A percentile compares a stretch with the other conserved stretches of the same genome.
These are phyloP conservation scores for Pythium rishiriense DNA, from an alignment of 352 stramenopile species.

Conservation along the genomic window DNA sequence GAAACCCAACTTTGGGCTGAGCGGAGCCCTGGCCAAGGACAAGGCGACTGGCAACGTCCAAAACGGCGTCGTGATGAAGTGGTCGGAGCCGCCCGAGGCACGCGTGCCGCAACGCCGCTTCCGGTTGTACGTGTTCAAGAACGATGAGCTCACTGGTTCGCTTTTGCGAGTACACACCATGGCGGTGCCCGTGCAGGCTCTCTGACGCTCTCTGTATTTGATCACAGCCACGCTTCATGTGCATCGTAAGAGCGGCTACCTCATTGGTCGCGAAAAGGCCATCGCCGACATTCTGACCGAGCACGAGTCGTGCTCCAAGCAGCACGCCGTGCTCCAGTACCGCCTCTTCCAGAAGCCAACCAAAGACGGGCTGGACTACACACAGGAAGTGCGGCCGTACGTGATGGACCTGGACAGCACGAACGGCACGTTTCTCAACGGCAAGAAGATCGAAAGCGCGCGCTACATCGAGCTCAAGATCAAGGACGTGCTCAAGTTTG, in stretches of 20 bases:
- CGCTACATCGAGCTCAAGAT: conserved; percentile 96
- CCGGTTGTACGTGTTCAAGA: conserved; percentile 98
- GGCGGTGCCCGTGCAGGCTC: no score
- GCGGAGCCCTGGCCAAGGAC: conserved; percentile 96
- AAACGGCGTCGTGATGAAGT: conserved; percentile 98
- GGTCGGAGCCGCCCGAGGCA: conserved; percentile 95
- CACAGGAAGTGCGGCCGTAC: conserved; percentile 91
- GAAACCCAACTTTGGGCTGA: conserved; percentile 98
- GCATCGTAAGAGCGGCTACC: conserved; percentile 94
- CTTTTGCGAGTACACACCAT: no score
- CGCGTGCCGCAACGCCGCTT: conserved; percentile 90
- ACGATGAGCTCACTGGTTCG: conserved; percentile 76
- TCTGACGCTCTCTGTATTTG: neutral
- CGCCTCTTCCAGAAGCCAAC: conserved; percentile 76
- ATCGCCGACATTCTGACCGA: conserved; percentile 95
- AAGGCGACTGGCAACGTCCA: conserved; percentile 93
- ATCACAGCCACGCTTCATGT: conserved; percentile 92
- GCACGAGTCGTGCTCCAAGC: conserved; percentile 95
- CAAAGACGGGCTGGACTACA: conserved; percentile 52
- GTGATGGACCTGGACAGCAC: conserved; percentile 98
- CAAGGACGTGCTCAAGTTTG: conserved; percentile 97
- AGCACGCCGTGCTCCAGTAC: conserved; percentile 98
- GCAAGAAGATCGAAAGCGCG: conserved; percentile 89
- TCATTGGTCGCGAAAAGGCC: conserved; percentile 92
- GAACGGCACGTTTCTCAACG: conserved; percentile 98